These are phyloP conservation scores for Acorus calamus DNA, from an alignment of 106 monocot species.

Conservation along the genomic window DNA sequence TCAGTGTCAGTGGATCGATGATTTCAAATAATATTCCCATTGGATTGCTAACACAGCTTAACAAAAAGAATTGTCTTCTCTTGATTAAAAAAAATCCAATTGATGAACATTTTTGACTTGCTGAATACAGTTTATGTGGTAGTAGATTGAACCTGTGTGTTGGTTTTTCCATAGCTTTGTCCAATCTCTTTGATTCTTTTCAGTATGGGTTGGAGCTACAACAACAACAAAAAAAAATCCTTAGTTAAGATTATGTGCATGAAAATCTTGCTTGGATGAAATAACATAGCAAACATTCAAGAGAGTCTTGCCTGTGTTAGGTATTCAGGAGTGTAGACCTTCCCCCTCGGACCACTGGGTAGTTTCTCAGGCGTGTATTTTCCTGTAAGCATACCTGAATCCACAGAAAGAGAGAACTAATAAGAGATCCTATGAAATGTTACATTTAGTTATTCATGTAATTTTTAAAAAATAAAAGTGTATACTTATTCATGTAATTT, in stretches of 20 bases:
- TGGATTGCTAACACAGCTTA: too few relatives aligned
- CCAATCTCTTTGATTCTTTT: constrained; percentile 76
- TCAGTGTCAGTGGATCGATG: too few relatives aligned
- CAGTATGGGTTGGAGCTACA: constrained; percentile 71
- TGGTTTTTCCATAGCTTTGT: constrained; percentile 53
- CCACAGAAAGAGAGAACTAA: background rate
- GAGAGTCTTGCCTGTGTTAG: constrained; percentile 50
- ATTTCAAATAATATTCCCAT: too few relatives aligned
- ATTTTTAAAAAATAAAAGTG: background rate
- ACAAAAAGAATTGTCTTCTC: too few relatives aligned
- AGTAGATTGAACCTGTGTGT: constrained; percentile 54
- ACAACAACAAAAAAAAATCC: background rate
- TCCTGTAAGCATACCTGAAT: constrained; percentile 76
- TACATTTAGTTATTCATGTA: background rate
- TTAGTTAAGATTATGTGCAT: background rate
- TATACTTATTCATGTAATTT: too few relatives aligned
- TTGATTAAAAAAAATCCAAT: too few relatives aligned
- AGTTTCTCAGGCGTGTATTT: constrained; percentile 88
- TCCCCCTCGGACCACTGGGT: constrained; percentile 77
- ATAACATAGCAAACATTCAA: background rate
- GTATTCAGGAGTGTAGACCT: constrained; percentile 72
- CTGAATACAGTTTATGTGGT: background rate
- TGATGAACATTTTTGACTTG: background rate
- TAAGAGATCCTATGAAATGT: too few relatives aligned
- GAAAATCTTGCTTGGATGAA: background rate